Evolutionary conservation across 352 stramenopile species (phyloP), one percentile per base, ranked within the genome.

Genomic region (Globisporangium echinulatum): DNA sequence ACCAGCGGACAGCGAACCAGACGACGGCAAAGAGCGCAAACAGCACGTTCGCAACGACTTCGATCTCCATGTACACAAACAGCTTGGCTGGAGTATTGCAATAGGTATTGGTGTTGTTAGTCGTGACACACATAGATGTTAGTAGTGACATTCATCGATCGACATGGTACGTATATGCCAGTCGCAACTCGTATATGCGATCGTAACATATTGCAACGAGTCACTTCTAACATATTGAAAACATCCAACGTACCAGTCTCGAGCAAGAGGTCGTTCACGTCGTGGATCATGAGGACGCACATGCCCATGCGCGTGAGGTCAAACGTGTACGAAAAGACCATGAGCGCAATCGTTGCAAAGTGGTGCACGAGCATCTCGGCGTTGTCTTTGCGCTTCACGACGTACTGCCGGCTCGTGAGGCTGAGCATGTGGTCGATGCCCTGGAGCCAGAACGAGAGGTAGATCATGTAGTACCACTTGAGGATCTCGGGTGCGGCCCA

Each of bases 401-500:
- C 76, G 70, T 92, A 92, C 69, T 92, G 80, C 15, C 77, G 84
- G 69, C 87, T 89, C 59, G 82, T 86, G 58, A 92, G 37, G 59
- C 83, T 88, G 53, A 92, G 82, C 80, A 92, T 87, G 54, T 89
- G 90, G 70, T 90, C 82, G 63, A 89, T 82, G 66, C 79, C 82
- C 69, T 92, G 82, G 64, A 92, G 59, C 82, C 82, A 92, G 64
- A 85, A 92, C 62, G 73, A 67, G 52, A 90, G 72, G 72, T 92
- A 92, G 66, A 90, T 77, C 79, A 90, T 90, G 70, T 92, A 92
- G 77, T 92, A 88, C 82, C 82, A 92, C 64, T 76, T 78, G 59
- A 84, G 64, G 9, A 47, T 38, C 71, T 92, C 82, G 43, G 65
- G 72, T 48, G 77, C 53, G 19, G 57, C 49, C 47, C 68, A 72